Conservation (phyloP, 225 moss, liverwort and hornwort genomes). For the Antitrichia curtipendula region DNA sequence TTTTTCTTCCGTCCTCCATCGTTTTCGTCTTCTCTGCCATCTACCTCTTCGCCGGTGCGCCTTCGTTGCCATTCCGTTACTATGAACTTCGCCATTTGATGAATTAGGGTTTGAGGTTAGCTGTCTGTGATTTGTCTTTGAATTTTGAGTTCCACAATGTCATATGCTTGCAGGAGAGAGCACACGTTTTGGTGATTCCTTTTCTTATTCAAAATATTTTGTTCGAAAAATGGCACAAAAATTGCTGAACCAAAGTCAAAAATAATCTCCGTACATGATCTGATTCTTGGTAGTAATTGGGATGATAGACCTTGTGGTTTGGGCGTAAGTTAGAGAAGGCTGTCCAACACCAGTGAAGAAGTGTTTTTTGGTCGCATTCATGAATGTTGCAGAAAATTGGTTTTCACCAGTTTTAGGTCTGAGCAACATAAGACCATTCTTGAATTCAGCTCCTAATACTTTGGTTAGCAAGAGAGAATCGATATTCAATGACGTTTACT, state of each 20-base stretch:
- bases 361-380: not conserved
- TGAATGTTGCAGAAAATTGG: not conserved
- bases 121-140: not conserved
- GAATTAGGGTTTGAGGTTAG: not conserved
- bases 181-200: not conserved
- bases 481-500: not conserved
- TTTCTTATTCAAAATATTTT: not conserved
- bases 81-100: not conserved
- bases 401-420: not conserved
- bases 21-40: constrained; percentile 51
- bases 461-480: not conserved
- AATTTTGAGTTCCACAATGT: not conserved
- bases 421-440: not conserved
- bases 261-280: too few species aligned
- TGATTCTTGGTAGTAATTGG: not conserved
- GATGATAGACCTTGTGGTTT: not conserved
- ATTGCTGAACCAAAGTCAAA: not conserved
- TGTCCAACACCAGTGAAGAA: not conserved
- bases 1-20: constrained; percentile 72
- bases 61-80: not conserved
- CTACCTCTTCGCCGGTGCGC: constrained; percentile 74
- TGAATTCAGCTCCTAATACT: not conserved
- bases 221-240: not conserved
- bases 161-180: not conserved
- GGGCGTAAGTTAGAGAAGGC: not conserved